Conservation (phyloP, 345 rosid genomes). For the Citrus unshiu region DNA sequence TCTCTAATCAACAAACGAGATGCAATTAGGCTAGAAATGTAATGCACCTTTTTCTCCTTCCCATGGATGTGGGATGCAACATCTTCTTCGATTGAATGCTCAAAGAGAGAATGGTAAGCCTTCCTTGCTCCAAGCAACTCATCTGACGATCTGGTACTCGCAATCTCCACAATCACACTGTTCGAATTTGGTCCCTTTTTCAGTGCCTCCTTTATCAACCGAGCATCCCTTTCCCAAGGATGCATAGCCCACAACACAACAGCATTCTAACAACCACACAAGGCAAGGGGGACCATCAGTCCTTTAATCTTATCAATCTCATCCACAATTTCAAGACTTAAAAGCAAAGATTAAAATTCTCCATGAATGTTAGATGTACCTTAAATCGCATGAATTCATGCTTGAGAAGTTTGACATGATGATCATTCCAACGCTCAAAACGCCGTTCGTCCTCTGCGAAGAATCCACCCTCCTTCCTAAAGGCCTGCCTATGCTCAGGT, state of each 20-base stretch:
- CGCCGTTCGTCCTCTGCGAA: conserved; percentile 70
- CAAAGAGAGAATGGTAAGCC: conserved; percentile 89
- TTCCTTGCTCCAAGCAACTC: conserved; percentile 77
- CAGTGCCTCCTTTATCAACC: conserved; percentile 62
- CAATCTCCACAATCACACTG: conserved; percentile 60
- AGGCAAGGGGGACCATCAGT: neutral
- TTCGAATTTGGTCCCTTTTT: conserved; percentile 45
- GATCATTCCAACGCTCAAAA: conserved; percentile 72
- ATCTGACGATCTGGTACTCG: conserved; percentile 78
- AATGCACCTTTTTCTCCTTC: conserved; percentile 49
- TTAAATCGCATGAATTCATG: conserved; percentile 76
- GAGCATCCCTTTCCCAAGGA: conserved; percentile 97
- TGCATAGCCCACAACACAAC: conserved; percentile 69
- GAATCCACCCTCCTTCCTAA: conserved; percentile 53
- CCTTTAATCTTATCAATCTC: neutral
- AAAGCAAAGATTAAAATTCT: neutral
- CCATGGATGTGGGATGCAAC: conserved; percentile 51
- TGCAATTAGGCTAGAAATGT: neutral
- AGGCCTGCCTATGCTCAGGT: conserved; percentile 44
- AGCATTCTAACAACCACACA: conserved; percentile 49
- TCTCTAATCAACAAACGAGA: neutral
- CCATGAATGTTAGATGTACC: conserved; percentile 28
- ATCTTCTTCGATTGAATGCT: conserved; percentile 81
- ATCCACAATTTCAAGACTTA: neutral
- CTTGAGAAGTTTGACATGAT: conserved; percentile 48